These are phyloP conservation scores for Chrysopogon serrulatus DNA, from an alignment of 176 grass and related monocot species.

Conservation along the genomic window DNA sequence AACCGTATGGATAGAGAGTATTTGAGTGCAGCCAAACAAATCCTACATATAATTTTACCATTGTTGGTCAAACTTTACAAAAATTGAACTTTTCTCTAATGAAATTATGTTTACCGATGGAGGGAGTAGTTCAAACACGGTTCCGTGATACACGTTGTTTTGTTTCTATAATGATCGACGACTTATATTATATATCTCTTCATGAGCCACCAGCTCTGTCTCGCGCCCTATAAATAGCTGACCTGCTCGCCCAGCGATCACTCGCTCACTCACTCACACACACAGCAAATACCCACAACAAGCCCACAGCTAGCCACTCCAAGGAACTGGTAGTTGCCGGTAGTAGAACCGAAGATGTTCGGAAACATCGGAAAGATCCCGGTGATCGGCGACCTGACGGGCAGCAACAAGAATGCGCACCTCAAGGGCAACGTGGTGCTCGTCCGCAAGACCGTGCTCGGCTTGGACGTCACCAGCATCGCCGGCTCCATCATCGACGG, in stretches of 20 bases:
- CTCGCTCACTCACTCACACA: background rate
- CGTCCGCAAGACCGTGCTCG: conserved; percentile 50
- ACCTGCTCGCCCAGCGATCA: background rate
- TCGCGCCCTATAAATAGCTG: background rate
- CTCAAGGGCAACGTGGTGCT: conserved; percentile 46
- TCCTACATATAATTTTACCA: too few species aligned
- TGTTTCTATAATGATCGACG: too few species aligned
- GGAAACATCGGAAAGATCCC: background rate
- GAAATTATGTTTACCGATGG: too few species aligned
- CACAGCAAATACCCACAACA: background rate
- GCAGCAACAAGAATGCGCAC: background rate
- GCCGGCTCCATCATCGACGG: conserved; percentile 5
- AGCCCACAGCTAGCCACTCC: background rate
- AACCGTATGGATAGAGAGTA: too few species aligned
- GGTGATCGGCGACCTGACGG: background rate
- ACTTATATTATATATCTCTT: background rate
- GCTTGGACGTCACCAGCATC: conserved; percentile 35
- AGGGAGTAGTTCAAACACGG: background rate
- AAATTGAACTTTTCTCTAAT: too few species aligned
- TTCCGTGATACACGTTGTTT: background rate
- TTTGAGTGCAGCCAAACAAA: too few species aligned
- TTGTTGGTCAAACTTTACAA: too few species aligned
- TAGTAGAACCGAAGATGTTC: background rate
- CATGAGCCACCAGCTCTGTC: background rate
- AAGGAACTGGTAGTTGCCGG: background rate